Conservation (phyloP, 2,329 filamentous ascomycete species). For the Botrytis medusae region DNA sequence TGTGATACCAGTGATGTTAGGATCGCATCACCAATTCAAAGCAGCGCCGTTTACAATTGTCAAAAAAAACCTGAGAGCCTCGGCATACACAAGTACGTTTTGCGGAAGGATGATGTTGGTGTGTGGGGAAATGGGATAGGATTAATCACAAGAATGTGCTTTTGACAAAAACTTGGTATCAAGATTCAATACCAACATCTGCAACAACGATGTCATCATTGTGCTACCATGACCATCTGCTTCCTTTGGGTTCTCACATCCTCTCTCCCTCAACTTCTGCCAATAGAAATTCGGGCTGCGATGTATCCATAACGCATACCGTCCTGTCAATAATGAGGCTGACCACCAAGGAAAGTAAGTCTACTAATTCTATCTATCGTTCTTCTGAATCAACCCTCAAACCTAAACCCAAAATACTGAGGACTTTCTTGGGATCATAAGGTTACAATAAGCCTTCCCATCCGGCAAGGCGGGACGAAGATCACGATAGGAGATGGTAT, state of each 20-base stretch:
- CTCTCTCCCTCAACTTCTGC: neutral
- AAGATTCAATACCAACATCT: conserved; percentile 15
- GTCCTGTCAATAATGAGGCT: conserved; percentile 4
- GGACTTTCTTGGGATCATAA: conserved; percentile 8
- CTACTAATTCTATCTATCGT: conserved; percentile 6
- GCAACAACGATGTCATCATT: conserved; percentile 17
- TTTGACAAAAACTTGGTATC: conserved; percentile 13
- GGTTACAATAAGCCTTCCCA: conserved; percentile 8
- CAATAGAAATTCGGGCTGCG: conserved; percentile 3
- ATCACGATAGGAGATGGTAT: conserved; percentile 1
- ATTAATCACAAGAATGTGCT: neutral
- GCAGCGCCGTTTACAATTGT: neutral
- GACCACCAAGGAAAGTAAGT: neutral
- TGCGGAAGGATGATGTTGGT: neutral
- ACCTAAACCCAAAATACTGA: neutral
- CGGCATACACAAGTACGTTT: neutral
- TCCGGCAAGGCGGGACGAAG: conserved; percentile 5
- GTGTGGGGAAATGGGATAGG: neutral
- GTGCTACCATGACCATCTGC: neutral
- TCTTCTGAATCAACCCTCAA: neutral
- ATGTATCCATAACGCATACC: neutral
- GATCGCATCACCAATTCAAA: neutral
- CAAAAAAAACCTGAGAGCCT: neutral
- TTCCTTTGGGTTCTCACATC: neutral
- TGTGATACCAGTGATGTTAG: neutral